phyloP scores from a whole-genome alignment of 768 basidiomycete species.

The Boletus barrowsii region DNA sequence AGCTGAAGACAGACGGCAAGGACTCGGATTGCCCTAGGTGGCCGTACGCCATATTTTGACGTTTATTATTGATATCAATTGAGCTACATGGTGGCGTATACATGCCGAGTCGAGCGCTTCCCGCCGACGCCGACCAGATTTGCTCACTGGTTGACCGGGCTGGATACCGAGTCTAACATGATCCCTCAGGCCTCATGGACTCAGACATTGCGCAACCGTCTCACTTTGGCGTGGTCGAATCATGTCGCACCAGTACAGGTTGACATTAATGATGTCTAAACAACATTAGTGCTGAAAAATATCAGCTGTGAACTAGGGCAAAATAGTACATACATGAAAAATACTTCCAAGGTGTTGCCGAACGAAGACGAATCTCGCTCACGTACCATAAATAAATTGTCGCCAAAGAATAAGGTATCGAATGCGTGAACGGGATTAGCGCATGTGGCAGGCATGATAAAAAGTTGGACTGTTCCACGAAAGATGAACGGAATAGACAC shows the following conservation, averaged over 20 bases:
- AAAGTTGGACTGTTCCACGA: constrained; percentile 15
- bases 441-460: neutral
- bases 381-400: constrained; percentile 16
- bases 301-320: constrained; percentile 23
- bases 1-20: neutral
- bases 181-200: too few species aligned
- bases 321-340: constrained; percentile 35
- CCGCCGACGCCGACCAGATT: too few species aligned
- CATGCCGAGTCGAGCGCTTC: neutral
- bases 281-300: constrained; percentile 30
- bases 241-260: constrained; percentile 18
- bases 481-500: constrained; percentile 6
- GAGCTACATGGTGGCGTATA: constrained; percentile 5
- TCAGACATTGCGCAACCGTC: neutral
- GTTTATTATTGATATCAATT: constrained; percentile 5
- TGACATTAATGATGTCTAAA: constrained; percentile 32
- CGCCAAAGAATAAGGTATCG: constrained; percentile 4
- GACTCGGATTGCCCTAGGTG: neutral
- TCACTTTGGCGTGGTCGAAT: neutral
- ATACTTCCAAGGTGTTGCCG: constrained; percentile 21
- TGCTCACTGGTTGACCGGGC: too few species aligned
- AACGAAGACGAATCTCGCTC: constrained; percentile 17
- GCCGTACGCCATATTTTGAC: neutral
- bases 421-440: constrained; percentile 8
- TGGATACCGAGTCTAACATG: too few species aligned